These are phyloP conservation scores for Lasiodiplodia sp. DNA, from an alignment of 2,329 filamentous ascomycete species.

Conservation along the genomic window DNA sequence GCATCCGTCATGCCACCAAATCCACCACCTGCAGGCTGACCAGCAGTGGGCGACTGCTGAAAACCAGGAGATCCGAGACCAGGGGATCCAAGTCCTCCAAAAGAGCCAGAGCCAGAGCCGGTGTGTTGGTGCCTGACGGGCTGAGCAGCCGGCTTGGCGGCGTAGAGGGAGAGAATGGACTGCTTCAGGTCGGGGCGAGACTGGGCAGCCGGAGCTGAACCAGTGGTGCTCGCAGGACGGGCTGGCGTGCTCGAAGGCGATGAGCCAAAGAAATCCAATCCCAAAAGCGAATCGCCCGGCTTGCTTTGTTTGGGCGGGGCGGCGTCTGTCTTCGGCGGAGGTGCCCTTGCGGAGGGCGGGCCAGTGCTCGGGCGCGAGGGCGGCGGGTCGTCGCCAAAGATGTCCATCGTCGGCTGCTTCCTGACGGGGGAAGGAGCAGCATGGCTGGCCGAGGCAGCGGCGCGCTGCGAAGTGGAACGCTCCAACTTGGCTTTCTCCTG, in stretches of 20 bases:
- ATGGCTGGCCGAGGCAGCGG: constrained; percentile 49
- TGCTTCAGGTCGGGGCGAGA: constrained; percentile 95
- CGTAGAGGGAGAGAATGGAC: constrained; percentile 94
- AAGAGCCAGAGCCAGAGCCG: constrained; percentile 59
- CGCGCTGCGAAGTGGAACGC: constrained; percentile 63
- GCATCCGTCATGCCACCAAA: constrained; percentile 73
- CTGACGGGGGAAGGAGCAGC: constrained; percentile 33
- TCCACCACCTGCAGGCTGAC: constrained; percentile 46
- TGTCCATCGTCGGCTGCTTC: constrained; percentile 65
- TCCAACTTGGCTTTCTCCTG: constrained; percentile 75
- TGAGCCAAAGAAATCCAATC: constrained; percentile 89
- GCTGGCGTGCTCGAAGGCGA: constrained; percentile 65
- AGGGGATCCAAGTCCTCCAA: constrained; percentile 58
- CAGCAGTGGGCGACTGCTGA: constrained; percentile 33
- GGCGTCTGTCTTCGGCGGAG: constrained; percentile 71
- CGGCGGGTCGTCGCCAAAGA: constrained; percentile 80
- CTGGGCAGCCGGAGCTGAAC: constrained; percentile 63
- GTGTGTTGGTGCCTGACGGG: constrained; percentile 61
- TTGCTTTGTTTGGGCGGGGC: constrained; percentile 69
- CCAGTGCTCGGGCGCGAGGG: constrained; percentile 75
- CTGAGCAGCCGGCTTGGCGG: constrained; percentile 81
- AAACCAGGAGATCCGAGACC: constrained; percentile 57
- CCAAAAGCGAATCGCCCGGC: constrained; percentile 83
- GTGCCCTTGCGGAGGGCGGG: constrained; percentile 65
- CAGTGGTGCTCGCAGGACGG: constrained; percentile 78